Base-by-base conservation (phyloP, 345 rosid species). In the Pistacia vera region DNA sequence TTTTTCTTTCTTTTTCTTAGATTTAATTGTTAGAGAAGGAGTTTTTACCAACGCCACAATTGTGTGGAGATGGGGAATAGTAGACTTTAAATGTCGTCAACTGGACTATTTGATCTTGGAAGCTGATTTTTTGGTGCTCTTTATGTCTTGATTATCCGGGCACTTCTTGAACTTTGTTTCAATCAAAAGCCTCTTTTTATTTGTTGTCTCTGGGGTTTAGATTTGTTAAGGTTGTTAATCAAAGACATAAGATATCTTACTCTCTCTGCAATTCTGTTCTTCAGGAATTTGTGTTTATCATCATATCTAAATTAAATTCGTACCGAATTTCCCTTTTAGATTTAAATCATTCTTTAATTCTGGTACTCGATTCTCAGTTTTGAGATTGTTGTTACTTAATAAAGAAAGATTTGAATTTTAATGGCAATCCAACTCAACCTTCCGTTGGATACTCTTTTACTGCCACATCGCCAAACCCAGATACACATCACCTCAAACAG, bases 391-490 rank as follows among this genome's bases (percentile, higher is more conserved):
- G 59, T 56, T 63, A 49, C 68, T 80, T 56, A 46, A 48, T 69
- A 66, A 59, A 69, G 77, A 52, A 30, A 72, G 20, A 38, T 36
- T 77, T 69, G 62, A 80, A 73, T 80, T 79, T 44, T 74, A 74
- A 96, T 96, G 99, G 91, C 97, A 88, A 88, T 81, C 79, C 77
- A 58, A 90, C 87, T 3, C 89, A 80, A 48, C 75, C 86, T 81
- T 82, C 92, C 54, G 73, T 68, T 25, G 91, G 89, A 28, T 79
- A 85, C 68, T 87, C 95, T 48, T 84, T 77, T 1, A 75, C 81
- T 3, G 75, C 76, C 44, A 30, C 79, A 78, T 81, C 91, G 22
- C 25, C 88, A 67, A 89, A 83, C 59, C 76, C 88, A 14, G 79
- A 85, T 46, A 75, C 82, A 48, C 66, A 33, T 73, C 83, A 8